Base-by-base conservation (phyloP, 495 filamentous ascomycete genomes). In the Lasiosphaeris hirsuta region DNA sequence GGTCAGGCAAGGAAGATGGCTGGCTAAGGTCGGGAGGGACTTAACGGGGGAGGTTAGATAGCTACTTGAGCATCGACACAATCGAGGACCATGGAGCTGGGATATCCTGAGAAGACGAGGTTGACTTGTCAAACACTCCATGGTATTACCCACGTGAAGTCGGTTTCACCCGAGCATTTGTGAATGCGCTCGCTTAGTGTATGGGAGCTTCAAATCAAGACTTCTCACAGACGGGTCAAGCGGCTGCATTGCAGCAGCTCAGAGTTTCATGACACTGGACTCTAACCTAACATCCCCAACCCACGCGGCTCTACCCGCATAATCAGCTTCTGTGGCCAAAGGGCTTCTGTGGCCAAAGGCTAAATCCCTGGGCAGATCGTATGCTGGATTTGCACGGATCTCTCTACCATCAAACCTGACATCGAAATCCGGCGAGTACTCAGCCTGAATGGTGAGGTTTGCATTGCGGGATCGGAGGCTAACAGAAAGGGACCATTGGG, bases 271-370 rank as follows among this genome's bases (percentile, higher is more conserved):
- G 10, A 45, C 15, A 18, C 42, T 17, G 10, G 5, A 18, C n/a
- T n/a, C n/a, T n/a, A n/a, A n/a, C 44, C 44, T 30, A 47, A 18
- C 19, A 47, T 33, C 33, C 44, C 44, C 23, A 47, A 47, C 44
- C 23, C 5, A 30, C 2, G 23, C 23, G 44, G 44, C 44, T 30
- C 44, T 19, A 14, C 18, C 44, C 44, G 44, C 44, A 47, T 30
- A 47, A 47, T 47, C 7, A 23, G 18, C 33, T 47, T 47, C 9
- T 23, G 10, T 11, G 44, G 17, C 44, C 44, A 1, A 23, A 47
- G 44, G 6, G 18, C 33, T 47, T 47, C 9, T 23, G 10, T 11
- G 44, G 17, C 44, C 44, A 1, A 23, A 47, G 44, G 6, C 44
- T 5, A 30, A 23, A 47, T 30, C 44, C 44, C 18, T 23, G 44